These are phyloP conservation scores for Sherardia arvensis DNA, from an alignment of 257 asterid species.

Conservation along the genomic window DNA sequence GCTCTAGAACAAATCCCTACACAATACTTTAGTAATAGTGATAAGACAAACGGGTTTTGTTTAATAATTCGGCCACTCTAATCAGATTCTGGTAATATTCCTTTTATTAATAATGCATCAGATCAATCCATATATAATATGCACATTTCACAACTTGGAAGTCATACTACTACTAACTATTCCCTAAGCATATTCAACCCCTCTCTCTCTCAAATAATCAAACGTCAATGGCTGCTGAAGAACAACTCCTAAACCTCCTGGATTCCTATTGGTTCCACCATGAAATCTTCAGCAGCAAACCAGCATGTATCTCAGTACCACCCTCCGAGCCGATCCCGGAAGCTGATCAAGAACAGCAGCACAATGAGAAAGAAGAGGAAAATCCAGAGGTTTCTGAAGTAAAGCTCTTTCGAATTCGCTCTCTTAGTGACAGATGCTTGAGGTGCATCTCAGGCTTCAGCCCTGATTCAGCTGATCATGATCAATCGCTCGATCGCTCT, in stretches of 20 bases:
- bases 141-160: not conserved
- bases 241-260: conserved; percentile 38
- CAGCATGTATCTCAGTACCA: not conserved
- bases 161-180: not conserved
- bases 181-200: not conserved
- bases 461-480: not conserved
- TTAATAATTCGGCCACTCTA: conserved; percentile 12
- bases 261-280: conserved; percentile 53
- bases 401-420: conserved; percentile 3
- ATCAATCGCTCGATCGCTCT: conserved; percentile 4
- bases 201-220: not conserved
- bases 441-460: conserved; percentile 1
- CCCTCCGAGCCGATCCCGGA: not conserved
- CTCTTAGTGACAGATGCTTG: conserved; percentile 7
- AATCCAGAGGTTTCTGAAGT: conserved; percentile 8
- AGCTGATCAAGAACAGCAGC: conserved; percentile 1
- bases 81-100: conserved; percentile 15
- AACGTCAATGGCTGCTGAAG: conserved; percentile 44
- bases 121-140: not conserved
- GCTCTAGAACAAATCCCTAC: not conserved
- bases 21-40: not conserved
- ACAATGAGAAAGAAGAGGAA: conserved; percentile 4
- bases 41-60: conserved; percentile 3
- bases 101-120: not conserved
- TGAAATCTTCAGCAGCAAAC: conserved; percentile 12